A percentile compares a stretch with the other conserved stretches of the same genome.
Conservation (phyloP, 2,329 filamentous ascomycete species). For the Colletotrichum magnum region DNA sequence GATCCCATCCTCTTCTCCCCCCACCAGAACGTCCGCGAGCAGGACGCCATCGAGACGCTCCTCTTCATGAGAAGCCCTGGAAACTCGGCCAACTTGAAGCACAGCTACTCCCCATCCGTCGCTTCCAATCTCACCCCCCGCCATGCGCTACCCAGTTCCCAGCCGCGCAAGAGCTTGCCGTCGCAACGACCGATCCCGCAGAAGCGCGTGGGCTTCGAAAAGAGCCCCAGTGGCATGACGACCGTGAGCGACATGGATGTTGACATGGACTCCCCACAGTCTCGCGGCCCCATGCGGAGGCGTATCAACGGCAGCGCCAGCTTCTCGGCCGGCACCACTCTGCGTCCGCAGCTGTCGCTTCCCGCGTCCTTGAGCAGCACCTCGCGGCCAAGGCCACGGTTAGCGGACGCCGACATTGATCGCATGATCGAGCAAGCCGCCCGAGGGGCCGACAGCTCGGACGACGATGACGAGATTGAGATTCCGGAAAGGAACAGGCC, state of each 20-base stretch:
- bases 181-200: conserved; percentile 59
- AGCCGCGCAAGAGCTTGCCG: conserved; percentile 67
- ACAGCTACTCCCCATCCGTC: conserved; percentile 62
- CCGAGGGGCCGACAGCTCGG: conserved; percentile 66
- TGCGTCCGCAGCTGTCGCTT: conserved; percentile 61
- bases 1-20: conserved; percentile 76
- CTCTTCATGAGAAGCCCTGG: conserved; percentile 87
- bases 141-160: conserved; percentile 61
- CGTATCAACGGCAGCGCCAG: conserved; percentile 49
- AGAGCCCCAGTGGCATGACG: conserved; percentile 55
- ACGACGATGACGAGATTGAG: conserved; percentile 71
- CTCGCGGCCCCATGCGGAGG: conserved; percentile 48
- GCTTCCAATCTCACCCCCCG: conserved; percentile 47
- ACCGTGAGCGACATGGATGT: conserved; percentile 64
- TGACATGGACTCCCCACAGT: conserved; percentile 51
- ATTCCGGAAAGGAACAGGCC: conserved; percentile 55
- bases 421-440: conserved; percentile 69
- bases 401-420: conserved; percentile 71
- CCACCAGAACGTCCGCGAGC: conserved; percentile 79
- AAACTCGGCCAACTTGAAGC: conserved; percentile 75
- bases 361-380: conserved; percentile 62
- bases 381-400: conserved; percentile 55
- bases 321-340: conserved; percentile 29
- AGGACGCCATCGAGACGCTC: conserved; percentile 85
- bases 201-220: conserved; percentile 65